Percentiles rank a stretch among this genome's conserved stretches.
Evolutionary conservation across 805 yeast genomes (phyloP).

Genomic region (Saccharomyces jurei): DNA sequence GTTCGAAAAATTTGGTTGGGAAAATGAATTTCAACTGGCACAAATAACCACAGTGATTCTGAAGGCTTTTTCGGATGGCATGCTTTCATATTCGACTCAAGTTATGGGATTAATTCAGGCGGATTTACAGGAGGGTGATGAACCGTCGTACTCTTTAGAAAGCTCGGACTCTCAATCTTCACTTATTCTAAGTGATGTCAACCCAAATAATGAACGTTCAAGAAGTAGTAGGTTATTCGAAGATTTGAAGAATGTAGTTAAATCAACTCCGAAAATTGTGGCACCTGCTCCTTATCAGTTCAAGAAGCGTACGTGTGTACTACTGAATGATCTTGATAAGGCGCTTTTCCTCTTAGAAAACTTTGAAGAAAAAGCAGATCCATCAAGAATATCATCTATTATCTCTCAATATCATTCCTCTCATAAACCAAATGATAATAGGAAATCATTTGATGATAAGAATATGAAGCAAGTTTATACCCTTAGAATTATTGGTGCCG

Average conservation of each 20-base stretch:
- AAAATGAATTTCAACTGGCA: conserved; percentile 53
- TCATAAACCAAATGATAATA: conserved; percentile 1
- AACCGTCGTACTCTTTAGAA: conserved; percentile 15
- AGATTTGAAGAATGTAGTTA: conserved; percentile 46
- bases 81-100: conserved; percentile 42
- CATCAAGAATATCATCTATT: neutral
- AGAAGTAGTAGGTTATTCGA: conserved; percentile 37
- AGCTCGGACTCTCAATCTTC: neutral
- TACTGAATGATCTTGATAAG: conserved; percentile 58
- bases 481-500: conserved; percentile 54
- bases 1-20: conserved; percentile 60
- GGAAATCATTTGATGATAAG: conserved; percentile 9
- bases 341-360: conserved; percentile 29
- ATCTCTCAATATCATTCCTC: neutral
- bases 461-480: conserved; percentile 49
- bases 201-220: conserved; percentile 14
- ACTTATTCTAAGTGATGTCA: conserved; percentile 1
- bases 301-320: conserved; percentile 57
- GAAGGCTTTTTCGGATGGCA: conserved; percentile 54
- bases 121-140: conserved; percentile 29
- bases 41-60: conserved; percentile 51
- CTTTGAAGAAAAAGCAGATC: conserved; percentile 2
- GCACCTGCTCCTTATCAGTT: conserved; percentile 50
- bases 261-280: conserved; percentile 31
- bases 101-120: conserved; percentile 31